Base-by-base conservation (phyloP, 257 asterid species). In the Coffea eugenioides region DNA sequence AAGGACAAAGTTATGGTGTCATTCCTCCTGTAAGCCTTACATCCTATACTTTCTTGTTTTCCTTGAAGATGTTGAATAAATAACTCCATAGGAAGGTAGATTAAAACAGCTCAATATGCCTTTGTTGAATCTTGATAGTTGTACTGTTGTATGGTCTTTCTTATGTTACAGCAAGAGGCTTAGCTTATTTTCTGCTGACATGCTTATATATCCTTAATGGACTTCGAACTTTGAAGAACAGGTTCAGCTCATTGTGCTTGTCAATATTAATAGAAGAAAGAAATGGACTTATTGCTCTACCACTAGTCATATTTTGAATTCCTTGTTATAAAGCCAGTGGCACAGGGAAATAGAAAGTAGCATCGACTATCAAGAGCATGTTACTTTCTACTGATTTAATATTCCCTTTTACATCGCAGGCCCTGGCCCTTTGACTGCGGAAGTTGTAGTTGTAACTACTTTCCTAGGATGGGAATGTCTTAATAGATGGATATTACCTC, bases 1-100 rank as follows among this genome's bases (percentile, higher is more conserved):
- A 95, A 89, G 99, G 98, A 81, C 97, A 95, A 81, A 95, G 98
- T 80, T 95, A 95, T 62, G 99, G 99, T 76, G 85, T 93, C 77
- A 88, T 93, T 82, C 97, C 98, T 67, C 97, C 98, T 48, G 99
- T 93, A 88, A 85, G 98, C 86, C 71, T 41, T 59, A 41, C 61
- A 27, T 79, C 71, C 61, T 71, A 74, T 57, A 49, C 46, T 27
- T 82, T 25, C 27, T 62, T 20, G 64, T 57, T 54, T 18, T 15
- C n/a, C 18, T 41, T 57, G 31, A 51, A 31, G 66, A 45, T 71
- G 1, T 45, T 6, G 39, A 45, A 71, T 45, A 71, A 16, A 15
- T 25, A 25, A 36, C 20, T 59, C n/a, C 21, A 45, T 25, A 10
- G 27, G 62, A 77, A 62, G 64, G 46, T 14, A 65, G 10, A 46